Base-by-base conservation (phyloP, 2,329 filamentous ascomycete genomes). In the Fusarium musae region DNA sequence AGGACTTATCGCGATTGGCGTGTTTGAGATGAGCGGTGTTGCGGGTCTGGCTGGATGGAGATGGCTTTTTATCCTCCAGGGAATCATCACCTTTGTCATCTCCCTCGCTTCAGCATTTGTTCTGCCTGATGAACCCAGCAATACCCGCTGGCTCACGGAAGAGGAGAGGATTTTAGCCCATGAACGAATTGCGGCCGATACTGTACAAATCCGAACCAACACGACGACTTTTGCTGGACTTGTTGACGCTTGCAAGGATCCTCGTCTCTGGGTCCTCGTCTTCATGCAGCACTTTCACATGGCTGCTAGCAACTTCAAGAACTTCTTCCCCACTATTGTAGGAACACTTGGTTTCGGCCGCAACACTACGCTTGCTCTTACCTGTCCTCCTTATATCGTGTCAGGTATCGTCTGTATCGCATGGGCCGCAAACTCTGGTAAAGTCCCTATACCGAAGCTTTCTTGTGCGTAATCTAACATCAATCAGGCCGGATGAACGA, bases 351-450 rank as follows among this genome's bases (percentile, higher is more conserved):
- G 84, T 0, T 87, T 86, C 75, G 81, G 77, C 57, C 82, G 77
- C 1, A 87, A 84, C 1, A 82, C 86, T 43, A 87, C 86, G 0
- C 81, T 88, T 0, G 81, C 85, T 2, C 79, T 88, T 36, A 87
- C 85, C 2, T 85, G 83, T 59, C 87, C 87, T 0, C 86, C 86
- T 0, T 88, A 85, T 73, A 77, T 87, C 17, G 75, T 86, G 44
- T 85, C 86, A 0, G 85, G 64, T 2, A 32, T 69, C 21, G 63
- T 73, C 9, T 76, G 70, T 0, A 68, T 75, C 6, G 70, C 65
- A 3, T 75, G 73, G 73, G 73, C 70, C 53, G 77, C 32, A 17
- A 69, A 70, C 13, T 70, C 69, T 36, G 66, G 65, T 49, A 30
- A 0, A 34, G 30, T 17, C 11, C 3, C 19, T 15, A 3, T 2